Conservation (phyloP, 148 eudicot species). For the Salicornia ramosissima region DNA sequence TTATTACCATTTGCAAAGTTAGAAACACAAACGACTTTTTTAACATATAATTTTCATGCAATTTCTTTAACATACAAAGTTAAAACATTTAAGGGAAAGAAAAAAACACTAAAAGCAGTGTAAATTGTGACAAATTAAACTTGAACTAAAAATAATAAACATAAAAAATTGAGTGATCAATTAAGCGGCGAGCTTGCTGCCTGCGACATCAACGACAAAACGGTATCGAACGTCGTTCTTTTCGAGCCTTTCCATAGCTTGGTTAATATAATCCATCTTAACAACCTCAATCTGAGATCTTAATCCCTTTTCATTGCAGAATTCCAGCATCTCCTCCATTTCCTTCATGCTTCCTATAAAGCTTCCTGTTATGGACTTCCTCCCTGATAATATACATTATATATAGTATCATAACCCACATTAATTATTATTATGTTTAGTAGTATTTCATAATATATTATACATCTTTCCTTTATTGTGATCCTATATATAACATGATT, state of each 20-base stretch:
- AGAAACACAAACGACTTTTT: no score
- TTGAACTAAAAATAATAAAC: neutral
- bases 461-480: no score
- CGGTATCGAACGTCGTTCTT: slow-evolving; percentile 89
- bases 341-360: slow-evolving; percentile 91
- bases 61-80: neutral
- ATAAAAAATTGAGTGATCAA: slow-evolving; percentile 7
- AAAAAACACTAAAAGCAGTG: neutral
- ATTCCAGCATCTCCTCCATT: slow-evolving; percentile 69
- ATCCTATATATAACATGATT: no score
- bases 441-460: no score
- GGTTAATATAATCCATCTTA: slow-evolving; percentile 77
- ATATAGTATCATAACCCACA: no score
- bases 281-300: slow-evolving; percentile 69
- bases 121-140: neutral
- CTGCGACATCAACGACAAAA: slow-evolving; percentile 79
- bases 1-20: no score
- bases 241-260: slow-evolving; percentile 79
- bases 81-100: neutral
- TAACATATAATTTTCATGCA: no score
- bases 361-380: slow-evolving; percentile 77
- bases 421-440: no score
- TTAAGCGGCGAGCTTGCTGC: slow-evolving; percentile 79
- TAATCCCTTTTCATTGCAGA: slow-evolving; percentile 65
- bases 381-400: slow-evolving; percentile 49